Base-by-base conservation (phyloP, 192 early-diverging fungal species). In the Backusella westeae region DNA sequence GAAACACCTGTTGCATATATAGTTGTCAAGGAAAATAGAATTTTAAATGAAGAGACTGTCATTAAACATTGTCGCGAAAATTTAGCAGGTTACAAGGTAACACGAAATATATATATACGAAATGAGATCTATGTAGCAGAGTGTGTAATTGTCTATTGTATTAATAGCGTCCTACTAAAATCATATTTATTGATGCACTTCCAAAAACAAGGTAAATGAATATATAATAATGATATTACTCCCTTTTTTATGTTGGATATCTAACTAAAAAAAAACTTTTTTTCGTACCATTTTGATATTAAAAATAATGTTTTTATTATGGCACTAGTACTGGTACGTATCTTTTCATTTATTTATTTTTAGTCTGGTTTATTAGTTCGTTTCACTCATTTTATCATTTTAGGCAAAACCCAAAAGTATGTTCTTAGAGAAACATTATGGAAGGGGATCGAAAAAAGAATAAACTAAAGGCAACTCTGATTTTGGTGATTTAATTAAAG, bases 1-100 rank as follows among this genome's bases (percentile, higher is more conserved):
- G 90, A 91, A 72, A 80, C 84, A 8, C 90, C 90, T 1, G 80
- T 83, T 42, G 89, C 82, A 3, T 90, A 84, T 82, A 80, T 90
- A 4, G 81, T 88, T 6, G 36, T 89, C 12, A 89, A 87, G 34
- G 17, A 74, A 56, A 69, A 73, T n/a, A 77, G 78, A 65, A 36
- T 46, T 9, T 73, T 87, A 34, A 34, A 75, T 9, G 77, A 69
- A 0, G 66, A 72, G 0, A 34, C 78, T 23, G 38, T 89, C 6
- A 74, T 87, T 39, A 44, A 44, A 4, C 85, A 82, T 67, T 87
- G 88, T 41, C 77, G 82, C 53, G 67, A 73, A 6, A 26, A 53
- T 9, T 75, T 90, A 67, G 89, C 88, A 3, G 83, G 85, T n/a
- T 90, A 84, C 76, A 90, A 90, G 80, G 80, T 75, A 76, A 35